Percentiles rank a stretch among this genome's conserved stretches.
phyloP scores from a whole-genome alignment of 2,329 filamentous ascomycete species.

The Cladophialophora psammophila region DNA sequence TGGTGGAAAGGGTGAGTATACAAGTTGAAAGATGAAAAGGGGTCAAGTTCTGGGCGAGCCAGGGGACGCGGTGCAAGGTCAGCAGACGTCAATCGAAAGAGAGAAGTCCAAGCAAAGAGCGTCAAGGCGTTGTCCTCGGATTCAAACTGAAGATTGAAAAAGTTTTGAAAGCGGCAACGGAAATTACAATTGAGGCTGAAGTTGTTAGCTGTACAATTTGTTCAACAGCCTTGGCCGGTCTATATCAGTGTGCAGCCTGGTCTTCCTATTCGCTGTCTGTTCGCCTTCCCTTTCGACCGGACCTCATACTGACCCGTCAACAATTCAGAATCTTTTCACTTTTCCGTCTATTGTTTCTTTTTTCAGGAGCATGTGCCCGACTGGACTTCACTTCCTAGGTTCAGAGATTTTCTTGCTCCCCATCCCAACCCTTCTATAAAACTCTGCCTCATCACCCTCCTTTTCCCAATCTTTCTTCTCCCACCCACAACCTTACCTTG shows the following conservation, averaged over 20 bases:
- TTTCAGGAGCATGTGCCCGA: neutral
- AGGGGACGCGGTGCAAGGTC: neutral
- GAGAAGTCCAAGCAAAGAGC: neutral
- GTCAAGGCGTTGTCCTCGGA: constrained; percentile 8
- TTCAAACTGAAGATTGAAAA: neutral
- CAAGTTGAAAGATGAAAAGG: neutral
- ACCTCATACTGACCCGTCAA: neutral
- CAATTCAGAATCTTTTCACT: neutral
- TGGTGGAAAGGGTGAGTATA: neutral
- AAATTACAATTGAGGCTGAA: neutral
- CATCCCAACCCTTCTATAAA: constrained; percentile 19
- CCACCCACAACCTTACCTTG: neutral
- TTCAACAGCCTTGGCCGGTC: neutral
- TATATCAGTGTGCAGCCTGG: constrained; percentile 1
- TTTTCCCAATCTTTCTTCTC: constrained; percentile 5
- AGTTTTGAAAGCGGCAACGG: neutral
- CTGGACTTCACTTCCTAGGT: neutral
- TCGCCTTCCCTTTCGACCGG: constrained; percentile 1
- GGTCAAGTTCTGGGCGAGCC: neutral
- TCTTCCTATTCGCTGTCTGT: neutral
- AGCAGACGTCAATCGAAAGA: constrained; percentile 6
- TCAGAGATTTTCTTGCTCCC: neutral
- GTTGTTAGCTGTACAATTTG: neutral
- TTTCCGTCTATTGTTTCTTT: neutral
- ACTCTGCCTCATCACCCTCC: constrained; percentile 20